These are phyloP conservation scores for Pichia sp. DNA, from an alignment of 1,139 yeast species.

Conservation along the genomic window DNA sequence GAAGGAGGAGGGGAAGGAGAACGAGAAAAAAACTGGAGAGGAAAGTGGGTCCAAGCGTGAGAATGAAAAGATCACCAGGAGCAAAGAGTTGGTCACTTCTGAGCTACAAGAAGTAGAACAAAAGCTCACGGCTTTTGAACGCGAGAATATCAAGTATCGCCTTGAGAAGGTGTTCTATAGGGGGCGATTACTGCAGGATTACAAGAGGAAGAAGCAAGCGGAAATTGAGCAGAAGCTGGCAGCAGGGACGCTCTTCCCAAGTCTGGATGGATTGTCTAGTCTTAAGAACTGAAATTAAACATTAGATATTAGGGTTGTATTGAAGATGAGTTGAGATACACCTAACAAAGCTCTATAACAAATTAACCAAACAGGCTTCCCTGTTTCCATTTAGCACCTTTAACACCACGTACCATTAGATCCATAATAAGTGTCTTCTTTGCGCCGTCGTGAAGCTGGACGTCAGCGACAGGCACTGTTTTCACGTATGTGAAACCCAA, in stretches of 20 bases:
- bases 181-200: conserved; percentile 24
- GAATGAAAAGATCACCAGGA: conserved; percentile 6
- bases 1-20: not conserved
- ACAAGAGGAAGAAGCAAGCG: conserved; percentile 22
- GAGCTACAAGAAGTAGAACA: conserved; percentile 1
- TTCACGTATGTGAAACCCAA: conserved; percentile 45
- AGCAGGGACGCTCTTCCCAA: conserved; percentile 29
- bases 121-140: conserved; percentile 16
- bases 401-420: conserved; percentile 38
- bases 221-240: conserved; percentile 21
- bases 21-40: conserved; percentile 4
- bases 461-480: conserved; percentile 41
- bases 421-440: conserved; percentile 37
- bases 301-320: not conserved
- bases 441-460: conserved; percentile 27
- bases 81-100: not conserved
- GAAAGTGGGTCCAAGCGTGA: not conserved
- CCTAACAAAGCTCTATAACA: not conserved
- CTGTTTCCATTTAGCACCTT: conserved; percentile 30
- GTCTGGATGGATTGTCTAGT: conserved; percentile 10
- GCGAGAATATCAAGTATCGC: conserved; percentile 23
- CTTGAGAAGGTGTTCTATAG: conserved; percentile 29
- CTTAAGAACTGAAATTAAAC: conserved; percentile 1
- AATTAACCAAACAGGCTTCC: conserved; percentile 9
- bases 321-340: not conserved